phyloP scores from a whole-genome alignment of 495 filamentous ascomycete genomes.

The Aspergillus steynii region DNA sequence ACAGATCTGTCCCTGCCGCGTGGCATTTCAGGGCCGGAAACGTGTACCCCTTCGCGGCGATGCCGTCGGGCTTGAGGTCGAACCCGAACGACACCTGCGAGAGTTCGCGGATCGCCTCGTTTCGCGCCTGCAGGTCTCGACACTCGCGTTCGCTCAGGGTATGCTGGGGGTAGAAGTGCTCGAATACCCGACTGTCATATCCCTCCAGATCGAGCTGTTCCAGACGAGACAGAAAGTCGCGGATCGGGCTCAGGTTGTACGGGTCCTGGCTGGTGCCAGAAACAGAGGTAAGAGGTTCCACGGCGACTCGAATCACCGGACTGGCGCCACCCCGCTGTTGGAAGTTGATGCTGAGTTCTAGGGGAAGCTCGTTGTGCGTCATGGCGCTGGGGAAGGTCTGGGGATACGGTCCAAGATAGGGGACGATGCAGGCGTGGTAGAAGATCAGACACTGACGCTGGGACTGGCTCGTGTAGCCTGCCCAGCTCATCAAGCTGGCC shows the following conservation, averaged over 20 bases:
- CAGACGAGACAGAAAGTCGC: constrained; percentile 6
- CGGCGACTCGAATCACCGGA: constrained; percentile 16
- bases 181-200: background rate
- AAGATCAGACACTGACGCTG: constrained; percentile 13
- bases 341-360: constrained; percentile 26
- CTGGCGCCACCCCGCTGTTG: constrained; percentile 9
- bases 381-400: constrained; percentile 9
- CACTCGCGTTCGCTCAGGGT: no score
- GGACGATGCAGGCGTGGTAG: constrained; percentile 5
- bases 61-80: constrained; percentile 11
- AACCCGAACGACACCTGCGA: constrained; percentile 20
- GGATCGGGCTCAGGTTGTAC: constrained; percentile 7
- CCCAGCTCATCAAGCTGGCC: background rate
- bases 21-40: constrained; percentile 13
- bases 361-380: constrained; percentile 14
- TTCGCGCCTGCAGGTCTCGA: no score
- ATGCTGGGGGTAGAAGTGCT: constrained; percentile 3
- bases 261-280: constrained; percentile 8
- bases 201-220: background rate
- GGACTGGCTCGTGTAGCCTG: background rate
- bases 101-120: background rate
- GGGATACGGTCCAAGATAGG: constrained; percentile 19
- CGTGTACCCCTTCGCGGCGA: constrained; percentile 23
- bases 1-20: background rate
- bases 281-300: constrained; percentile 15